Percentiles rank a stretch among this genome's conserved stretches.
phyloP scores from a whole-genome alignment of 768 basidiomycete species.

The Leccinellum luteum region DNA sequence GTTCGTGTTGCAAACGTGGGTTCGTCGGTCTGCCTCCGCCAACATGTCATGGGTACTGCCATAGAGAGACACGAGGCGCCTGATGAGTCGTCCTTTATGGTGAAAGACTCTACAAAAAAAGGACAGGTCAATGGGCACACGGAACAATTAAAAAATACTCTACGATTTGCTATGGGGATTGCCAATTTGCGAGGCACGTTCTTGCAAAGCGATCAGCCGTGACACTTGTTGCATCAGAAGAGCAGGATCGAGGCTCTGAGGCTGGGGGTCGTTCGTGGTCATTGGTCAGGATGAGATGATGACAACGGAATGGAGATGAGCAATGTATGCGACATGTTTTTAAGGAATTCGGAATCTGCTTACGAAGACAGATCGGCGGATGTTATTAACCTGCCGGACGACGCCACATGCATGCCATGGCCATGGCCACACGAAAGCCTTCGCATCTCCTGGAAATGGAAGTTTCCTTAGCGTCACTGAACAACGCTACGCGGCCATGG shows the following conservation, averaged over 20 bases:
- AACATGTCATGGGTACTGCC: neutral
- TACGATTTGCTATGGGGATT: neutral
- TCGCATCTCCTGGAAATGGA: neutral
- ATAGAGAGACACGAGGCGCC: neutral
- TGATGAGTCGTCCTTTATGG: neutral
- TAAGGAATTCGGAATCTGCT: neutral
- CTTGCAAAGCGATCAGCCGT: neutral
- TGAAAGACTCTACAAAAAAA: neutral
- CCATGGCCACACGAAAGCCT: neutral
- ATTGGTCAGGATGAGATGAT: neutral
- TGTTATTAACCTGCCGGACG: too few species aligned
- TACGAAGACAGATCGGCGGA: neutral
- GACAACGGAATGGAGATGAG: neutral
- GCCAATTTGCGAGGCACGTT: neutral
- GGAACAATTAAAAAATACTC: neutral
- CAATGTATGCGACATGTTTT: neutral
- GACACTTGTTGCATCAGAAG: neutral
- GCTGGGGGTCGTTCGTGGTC: neutral
- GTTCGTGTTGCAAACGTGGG: neutral
- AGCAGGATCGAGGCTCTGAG: neutral
- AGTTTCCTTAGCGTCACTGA: neutral
- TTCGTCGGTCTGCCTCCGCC: neutral
- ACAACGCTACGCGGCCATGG: neutral
- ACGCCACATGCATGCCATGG: neutral
- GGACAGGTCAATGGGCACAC: neutral